Percentiles rank a stretch among this genome's conserved stretches.
Conservation (phyloP, 73 alveolate genomes). For the Paramecium tetraurelia region DNA sequence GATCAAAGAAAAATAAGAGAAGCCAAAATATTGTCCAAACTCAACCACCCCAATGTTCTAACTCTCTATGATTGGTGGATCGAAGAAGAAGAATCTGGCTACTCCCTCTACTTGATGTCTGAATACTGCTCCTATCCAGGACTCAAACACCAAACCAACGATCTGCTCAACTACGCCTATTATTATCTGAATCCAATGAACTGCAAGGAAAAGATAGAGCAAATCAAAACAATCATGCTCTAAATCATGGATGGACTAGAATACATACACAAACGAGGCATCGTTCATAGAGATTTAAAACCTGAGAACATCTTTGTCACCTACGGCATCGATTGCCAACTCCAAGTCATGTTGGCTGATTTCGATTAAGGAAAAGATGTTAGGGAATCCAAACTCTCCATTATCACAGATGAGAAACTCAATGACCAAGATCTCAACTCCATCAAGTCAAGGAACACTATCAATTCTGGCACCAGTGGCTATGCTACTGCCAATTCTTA, state of each 20-base stretch:
- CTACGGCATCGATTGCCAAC: not conserved
- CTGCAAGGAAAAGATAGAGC: not conserved
- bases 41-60: constrained; percentile 5
- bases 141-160: constrained; percentile 31
- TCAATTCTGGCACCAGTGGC: constrained; percentile 31
- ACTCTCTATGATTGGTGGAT: constrained; percentile 51
- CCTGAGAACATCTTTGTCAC: constrained; percentile 33
- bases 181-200: constrained; percentile 25
- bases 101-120: not conserved
- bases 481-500: constrained; percentile 33
- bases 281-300: constrained; percentile 31
- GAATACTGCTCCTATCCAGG: constrained; percentile 46
- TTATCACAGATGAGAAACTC: constrained; percentile 24
- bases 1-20: constrained; percentile 40
- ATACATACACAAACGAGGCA: constrained; percentile 36
- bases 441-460: constrained; percentile 16
- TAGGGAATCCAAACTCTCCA: constrained; percentile 33
- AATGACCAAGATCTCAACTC: not conserved
- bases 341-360: constrained; percentile 7
- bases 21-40: constrained; percentile 24
- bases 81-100: constrained; percentile 29
- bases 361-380: constrained; percentile 50
- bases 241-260: constrained; percentile 49
- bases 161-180: constrained; percentile 8
- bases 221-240: not conserved